Evolutionary conservation across 768 basidiomycete genomes (phyloP).

Genomic region (Psilocybe sp.): DNA sequence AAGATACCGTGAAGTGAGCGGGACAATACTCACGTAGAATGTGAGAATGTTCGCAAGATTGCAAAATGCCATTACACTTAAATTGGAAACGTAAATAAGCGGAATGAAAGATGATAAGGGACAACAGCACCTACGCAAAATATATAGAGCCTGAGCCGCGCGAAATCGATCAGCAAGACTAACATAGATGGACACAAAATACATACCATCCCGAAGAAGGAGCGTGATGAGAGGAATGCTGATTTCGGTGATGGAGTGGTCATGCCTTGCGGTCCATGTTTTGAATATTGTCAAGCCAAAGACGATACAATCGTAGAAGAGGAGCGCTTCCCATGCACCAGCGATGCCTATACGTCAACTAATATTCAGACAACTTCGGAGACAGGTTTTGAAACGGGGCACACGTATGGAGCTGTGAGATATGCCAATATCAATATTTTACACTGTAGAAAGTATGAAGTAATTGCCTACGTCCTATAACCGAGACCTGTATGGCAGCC

Average conservation of each 20-base stretch:
- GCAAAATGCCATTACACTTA: slow-evolving; percentile 49
- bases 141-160: slow-evolving; percentile 46
- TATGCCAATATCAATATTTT: neutral
- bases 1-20: neutral
- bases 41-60: slow-evolving; percentile 44
- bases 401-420: slow-evolving; percentile 16
- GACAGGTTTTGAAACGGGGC: neutral
- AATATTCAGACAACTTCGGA: neutral
- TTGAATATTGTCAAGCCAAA: slow-evolving; percentile 47
- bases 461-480: slow-evolving; percentile 24
- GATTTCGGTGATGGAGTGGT: slow-evolving; percentile 20
- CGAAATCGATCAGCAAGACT: neutral
- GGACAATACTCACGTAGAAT: slow-evolving; percentile 27
- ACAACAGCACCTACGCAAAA: slow-evolving; percentile 40
- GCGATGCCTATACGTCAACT: slow-evolving; percentile 24
- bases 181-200: neutral
- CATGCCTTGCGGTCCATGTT: slow-evolving; percentile 34
- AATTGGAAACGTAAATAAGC: neutral
- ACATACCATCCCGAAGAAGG: slow-evolving; percentile 49
- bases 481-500: slow-evolving; percentile 36
- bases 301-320: slow-evolving; percentile 45
- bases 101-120: neutral
- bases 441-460: neutral
- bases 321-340: slow-evolving; percentile 48
- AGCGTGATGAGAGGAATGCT: slow-evolving; percentile 36